Evolutionary conservation across 768 basidiomycete species (phyloP), one percentile per base, ranked within the genome.

Genomic region (Arthromyces matolae): DNA sequence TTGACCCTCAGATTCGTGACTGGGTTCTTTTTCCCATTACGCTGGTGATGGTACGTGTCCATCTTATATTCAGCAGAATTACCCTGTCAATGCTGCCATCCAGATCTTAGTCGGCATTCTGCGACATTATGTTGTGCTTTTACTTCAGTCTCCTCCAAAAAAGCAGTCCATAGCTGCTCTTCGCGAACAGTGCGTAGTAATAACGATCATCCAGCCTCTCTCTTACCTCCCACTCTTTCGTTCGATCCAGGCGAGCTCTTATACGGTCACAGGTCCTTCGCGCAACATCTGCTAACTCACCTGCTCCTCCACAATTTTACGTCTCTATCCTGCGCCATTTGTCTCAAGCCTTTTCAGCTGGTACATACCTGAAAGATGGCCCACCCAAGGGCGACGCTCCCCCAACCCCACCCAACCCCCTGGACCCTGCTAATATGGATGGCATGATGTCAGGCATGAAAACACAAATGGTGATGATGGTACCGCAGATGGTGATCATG

Each of bases 381-480:
- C 82, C 85, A 13, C 81, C 86, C 22, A 83, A 79, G 45, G 72
- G 76, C 39, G 85, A 85, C 55, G 73, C 75, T 27, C 68, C 81
- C 0, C 59, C 75, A 23, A 56, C 76, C 2, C 80, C 90, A 19
- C 77, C 86, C 13, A 95, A 93, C 58, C 90, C 93, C 0, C 77
- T 97, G 64, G 95, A 97, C 72, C 91, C 92, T 7, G 81, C 81
- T 41, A 84, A 86, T 36, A 95, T 98, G 93, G 95, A 97, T 55
- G 90, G 89, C 31, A 94, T 97, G 92, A 95, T 97, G 93, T 80
- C 92, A 9, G 91, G 91, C 28, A 89, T 99, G 86, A 97, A 97
- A 76, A 97, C 95, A 16, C 96, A 99, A 68, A 92, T 91, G 79
- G 93, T 97, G 40, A 94, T 96, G 89, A 97, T 98, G 89, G 88